phyloP scores from a whole-genome alignment of 306 rosid species.

The Lathyrus sativus region DNA sequence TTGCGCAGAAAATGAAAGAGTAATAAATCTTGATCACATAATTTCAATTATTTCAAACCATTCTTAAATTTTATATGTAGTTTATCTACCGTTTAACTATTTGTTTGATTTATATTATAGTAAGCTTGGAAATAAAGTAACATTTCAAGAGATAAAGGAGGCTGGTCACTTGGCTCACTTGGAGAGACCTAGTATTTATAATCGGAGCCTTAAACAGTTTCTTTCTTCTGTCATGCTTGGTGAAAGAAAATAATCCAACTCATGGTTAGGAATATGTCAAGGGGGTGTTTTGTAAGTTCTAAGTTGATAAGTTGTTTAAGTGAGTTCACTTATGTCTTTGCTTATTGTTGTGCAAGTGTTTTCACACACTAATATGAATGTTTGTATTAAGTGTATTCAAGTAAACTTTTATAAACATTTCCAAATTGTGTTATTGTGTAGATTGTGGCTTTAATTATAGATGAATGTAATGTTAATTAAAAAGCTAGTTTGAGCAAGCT shows the following conservation, averaged over 20 bases:
- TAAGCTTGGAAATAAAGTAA: slow-evolving; percentile 44
- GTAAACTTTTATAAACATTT: background rate
- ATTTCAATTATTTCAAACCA: background rate
- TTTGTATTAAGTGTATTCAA: background rate
- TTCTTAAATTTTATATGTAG: background rate
- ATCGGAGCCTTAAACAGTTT: slow-evolving; percentile 35
- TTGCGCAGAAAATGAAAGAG: slow-evolving; percentile 63
- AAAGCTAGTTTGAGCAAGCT: too few relatives aligned
- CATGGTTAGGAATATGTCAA: background rate
- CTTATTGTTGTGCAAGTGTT: background rate
- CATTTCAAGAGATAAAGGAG: slow-evolving; percentile 49
- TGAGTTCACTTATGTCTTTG: background rate
- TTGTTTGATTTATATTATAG: slow-evolving; percentile 12
- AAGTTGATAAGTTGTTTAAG: background rate
- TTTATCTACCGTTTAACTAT: background rate
- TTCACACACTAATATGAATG: background rate
- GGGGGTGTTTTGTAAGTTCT: background rate
- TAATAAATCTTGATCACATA: slow-evolving; percentile 28
- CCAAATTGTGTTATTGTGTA: background rate
- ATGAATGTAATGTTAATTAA: too few relatives aligned
- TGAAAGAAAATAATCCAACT: background rate
- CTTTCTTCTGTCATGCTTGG: background rate
- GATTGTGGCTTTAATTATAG: too few relatives aligned
- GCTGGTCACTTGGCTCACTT: slow-evolving; percentile 75
- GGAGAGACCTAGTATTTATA: slow-evolving; percentile 54